Percentiles rank a stretch among this genome's conserved stretches.
Conservation (phyloP, 139 green algal species). For the Coelastrella sp. region DNA sequence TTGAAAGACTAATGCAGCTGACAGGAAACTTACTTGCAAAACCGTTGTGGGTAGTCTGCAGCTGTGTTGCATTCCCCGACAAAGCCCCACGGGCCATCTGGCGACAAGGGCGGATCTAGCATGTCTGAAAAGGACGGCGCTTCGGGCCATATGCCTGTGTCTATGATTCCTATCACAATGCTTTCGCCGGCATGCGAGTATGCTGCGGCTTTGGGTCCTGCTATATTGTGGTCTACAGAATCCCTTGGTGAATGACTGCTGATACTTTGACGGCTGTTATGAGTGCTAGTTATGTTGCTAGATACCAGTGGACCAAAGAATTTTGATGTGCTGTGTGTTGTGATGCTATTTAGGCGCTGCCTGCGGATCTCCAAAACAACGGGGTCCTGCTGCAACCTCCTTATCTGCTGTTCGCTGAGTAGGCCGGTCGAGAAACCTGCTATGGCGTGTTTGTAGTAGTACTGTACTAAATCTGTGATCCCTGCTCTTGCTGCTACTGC, state of each 20-base stretch:
- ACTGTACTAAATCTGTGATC: neutral
- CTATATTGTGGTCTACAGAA: too few relatives aligned
- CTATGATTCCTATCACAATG: slow-evolving; percentile 91
- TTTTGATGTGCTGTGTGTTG: neutral
- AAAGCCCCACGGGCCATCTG: neutral
- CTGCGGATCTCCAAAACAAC: neutral
- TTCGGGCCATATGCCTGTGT: slow-evolving; percentile 84
- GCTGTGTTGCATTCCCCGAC: neutral
- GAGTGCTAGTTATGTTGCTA: neutral
- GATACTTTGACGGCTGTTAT: neutral
- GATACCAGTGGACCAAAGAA: neutral
- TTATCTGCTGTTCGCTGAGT: neutral
- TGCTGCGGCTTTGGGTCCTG: too few relatives aligned
- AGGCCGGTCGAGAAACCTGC: neutral
- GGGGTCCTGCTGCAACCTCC: neutral
- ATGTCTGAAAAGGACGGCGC: neutral
- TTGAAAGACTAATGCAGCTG: too few relatives aligned
- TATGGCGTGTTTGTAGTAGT: neutral
- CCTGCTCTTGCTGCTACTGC: neutral
- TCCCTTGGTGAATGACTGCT: neutral
- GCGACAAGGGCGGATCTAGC: too few relatives aligned
- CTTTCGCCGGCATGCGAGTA: neutral
- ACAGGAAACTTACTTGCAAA: too few relatives aligned
- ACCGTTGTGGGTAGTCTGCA: neutral
- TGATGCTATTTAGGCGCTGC: neutral